These are phyloP conservation scores for Metschnikowia reukaufii DNA, from an alignment of 805 yeast species.

Conservation along the genomic window DNA sequence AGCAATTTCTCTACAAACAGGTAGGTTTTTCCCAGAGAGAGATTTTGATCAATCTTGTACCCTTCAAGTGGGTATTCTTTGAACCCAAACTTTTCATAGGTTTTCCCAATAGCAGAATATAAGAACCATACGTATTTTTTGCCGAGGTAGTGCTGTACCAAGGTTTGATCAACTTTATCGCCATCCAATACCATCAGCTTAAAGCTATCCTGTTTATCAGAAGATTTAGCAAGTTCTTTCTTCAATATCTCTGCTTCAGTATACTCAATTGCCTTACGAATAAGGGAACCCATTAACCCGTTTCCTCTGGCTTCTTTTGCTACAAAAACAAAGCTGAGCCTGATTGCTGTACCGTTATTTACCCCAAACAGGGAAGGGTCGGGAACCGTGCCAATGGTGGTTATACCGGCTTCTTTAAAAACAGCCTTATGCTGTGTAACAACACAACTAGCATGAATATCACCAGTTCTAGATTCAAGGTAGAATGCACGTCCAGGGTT, in stretches of 20 bases:
- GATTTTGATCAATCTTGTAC: conserved; percentile 29
- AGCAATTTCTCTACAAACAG: conserved; percentile 25
- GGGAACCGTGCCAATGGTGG: conserved; percentile 26
- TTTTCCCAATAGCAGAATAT: conserved; percentile 74
- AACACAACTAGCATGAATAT: conserved; percentile 24
- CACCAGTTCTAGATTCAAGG: conserved; percentile 23
- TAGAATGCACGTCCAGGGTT: conserved; percentile 27
- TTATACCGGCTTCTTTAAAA: conserved; percentile 27
- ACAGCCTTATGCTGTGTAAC: conserved; percentile 29
- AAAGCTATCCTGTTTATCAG: conserved; percentile 29
- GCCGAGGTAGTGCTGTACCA: conserved; percentile 36
- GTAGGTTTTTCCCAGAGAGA: conserved; percentile 19
- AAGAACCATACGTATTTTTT: conserved; percentile 45
- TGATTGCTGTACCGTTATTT: conserved; percentile 27
- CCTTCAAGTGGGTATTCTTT: conserved; percentile 36
- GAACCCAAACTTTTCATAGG: conserved; percentile 65
- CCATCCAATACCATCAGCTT: conserved; percentile 31
- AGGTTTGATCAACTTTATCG: conserved; percentile 28
- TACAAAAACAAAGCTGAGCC: conserved; percentile 30
- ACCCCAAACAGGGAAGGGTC: conserved; percentile 36
- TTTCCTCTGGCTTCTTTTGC: conserved; percentile 25
- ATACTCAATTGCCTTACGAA: conserved; percentile 29
- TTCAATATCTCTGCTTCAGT: conserved; percentile 33
- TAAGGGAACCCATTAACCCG: conserved; percentile 31
- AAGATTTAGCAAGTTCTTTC: conserved; percentile 24